These are phyloP conservation scores for Ustilago cynodontis DNA, from an alignment of 1,284 basidiomycete species.

Conservation along the genomic window DNA sequence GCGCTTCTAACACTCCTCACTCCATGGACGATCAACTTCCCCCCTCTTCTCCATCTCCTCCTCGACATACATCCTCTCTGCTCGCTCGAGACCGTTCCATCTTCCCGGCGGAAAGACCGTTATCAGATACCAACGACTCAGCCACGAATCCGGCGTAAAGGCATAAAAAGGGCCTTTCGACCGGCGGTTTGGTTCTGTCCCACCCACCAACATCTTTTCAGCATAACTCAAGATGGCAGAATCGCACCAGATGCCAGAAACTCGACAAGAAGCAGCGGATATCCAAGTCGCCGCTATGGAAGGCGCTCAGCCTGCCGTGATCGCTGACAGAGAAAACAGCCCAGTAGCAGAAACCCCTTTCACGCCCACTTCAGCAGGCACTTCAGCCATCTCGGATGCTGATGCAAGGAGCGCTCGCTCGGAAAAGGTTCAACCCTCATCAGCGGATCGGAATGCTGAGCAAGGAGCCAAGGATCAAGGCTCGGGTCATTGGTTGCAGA, in stretches of 20 bases:
- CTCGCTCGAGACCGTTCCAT: neutral
- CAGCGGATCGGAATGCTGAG: neutral
- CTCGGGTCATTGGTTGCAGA: conserved; percentile 54
- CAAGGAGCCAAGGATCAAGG: neutral
- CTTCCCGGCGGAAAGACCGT: too few species aligned
- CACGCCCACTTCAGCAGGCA: neutral
- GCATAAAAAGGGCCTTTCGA: too few species aligned
- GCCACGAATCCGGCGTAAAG: too few species aligned
- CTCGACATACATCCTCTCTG: neutral
- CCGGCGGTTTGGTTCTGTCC: too few species aligned
- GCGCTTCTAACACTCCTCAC: neutral
- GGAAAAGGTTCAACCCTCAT: neutral
- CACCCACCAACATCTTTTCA: too few species aligned
- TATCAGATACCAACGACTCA: too few species aligned
- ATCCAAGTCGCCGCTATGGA: neutral
- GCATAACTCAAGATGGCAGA: neutral
- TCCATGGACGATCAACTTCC: neutral
- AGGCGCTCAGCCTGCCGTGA: neutral
- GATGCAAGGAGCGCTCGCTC: neutral
- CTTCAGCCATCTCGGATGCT: neutral
- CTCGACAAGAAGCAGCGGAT: neutral
- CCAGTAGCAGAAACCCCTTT: neutral
- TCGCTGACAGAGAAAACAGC: neutral
- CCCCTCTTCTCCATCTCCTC: neutral
- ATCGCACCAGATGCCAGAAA: neutral